Percentiles rank a stretch among this genome's conserved stretches.
These are phyloP conservation scores for Amanita subjunquillea DNA, from an alignment of 768 basidiomycete genomes.

Conservation along the genomic window DNA sequence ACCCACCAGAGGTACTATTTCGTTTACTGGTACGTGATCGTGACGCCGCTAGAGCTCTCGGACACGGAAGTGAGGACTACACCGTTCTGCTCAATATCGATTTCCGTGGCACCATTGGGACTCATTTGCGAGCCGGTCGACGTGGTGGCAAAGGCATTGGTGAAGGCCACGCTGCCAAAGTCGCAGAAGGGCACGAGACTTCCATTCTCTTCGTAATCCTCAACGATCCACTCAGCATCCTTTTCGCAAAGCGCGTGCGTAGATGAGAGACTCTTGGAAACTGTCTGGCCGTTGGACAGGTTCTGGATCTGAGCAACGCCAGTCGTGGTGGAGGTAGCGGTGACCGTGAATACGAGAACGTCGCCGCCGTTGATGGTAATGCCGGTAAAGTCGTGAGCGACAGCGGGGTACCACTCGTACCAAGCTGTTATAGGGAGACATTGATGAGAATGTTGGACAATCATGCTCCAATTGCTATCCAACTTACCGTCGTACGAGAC, in stretches of 20 bases:
- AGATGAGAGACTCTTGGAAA: slow-evolving; percentile 20
- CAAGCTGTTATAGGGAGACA: not conserved
- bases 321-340: not conserved
- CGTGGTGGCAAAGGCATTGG: not conserved
- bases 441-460: too few species aligned
- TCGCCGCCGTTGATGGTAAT: not conserved
- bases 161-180: not conserved
- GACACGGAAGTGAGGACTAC: not conserved
- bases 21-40: not conserved
- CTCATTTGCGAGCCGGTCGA: not conserved
- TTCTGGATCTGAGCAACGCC: not conserved
- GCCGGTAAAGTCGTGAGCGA: not conserved
- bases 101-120: not conserved
- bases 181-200: not conserved
- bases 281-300: not conserved
- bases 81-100: not conserved
- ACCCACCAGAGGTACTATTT: not conserved
- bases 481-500: not conserved
- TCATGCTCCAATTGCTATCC: not conserved
- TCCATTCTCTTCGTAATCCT: slow-evolving; percentile 18
- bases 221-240: slow-evolving; percentile 29
- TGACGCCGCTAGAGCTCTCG: not conserved
- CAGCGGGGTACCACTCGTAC: not conserved
- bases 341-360: not conserved
- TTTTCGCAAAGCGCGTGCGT: slow-evolving; percentile 18